A percentile compares a stretch with the other conserved stretches of the same genome.
phyloP scores from a whole-genome alignment of 257 asterid species.

The Solanum pimpinellifolium region DNA sequence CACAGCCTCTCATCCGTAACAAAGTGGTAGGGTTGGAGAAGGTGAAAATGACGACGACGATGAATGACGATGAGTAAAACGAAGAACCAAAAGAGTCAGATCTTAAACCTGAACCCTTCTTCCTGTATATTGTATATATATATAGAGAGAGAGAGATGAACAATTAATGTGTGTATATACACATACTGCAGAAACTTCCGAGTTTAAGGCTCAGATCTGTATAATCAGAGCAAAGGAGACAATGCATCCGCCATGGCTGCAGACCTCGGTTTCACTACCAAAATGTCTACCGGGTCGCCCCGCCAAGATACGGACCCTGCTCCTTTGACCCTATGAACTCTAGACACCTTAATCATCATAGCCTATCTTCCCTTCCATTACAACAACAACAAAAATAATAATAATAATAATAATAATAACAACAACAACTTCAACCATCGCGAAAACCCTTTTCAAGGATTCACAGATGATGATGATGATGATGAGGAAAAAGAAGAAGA shows the following conservation, averaged over 20 bases:
- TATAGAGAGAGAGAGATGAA: neutral
- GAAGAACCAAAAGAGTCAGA: neutral
- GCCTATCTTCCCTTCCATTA: neutral
- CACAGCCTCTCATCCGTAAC: neutral
- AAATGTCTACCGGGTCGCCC: neutral
- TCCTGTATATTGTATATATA: neutral
- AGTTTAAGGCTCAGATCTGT: neutral
- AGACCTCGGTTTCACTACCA: neutral
- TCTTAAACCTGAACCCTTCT: neutral
- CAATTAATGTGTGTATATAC: neutral
- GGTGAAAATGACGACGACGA: neutral
- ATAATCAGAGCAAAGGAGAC: neutral
- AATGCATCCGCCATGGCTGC: conserved; percentile 6
- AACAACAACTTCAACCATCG: neutral
- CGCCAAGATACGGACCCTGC: conserved; percentile 6
- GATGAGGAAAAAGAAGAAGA: neutral
- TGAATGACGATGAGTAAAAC: neutral
- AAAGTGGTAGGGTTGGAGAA: neutral
- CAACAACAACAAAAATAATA: neutral
- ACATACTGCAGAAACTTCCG: neutral
- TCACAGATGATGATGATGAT: neutral
- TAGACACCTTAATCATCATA: neutral
- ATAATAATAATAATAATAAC: neutral
- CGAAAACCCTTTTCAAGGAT: neutral
- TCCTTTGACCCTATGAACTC: neutral